These are phyloP conservation scores for Colletotrichum sp. DNA, from an alignment of 2,329 filamentous ascomycete genomes.

Conservation along the genomic window DNA sequence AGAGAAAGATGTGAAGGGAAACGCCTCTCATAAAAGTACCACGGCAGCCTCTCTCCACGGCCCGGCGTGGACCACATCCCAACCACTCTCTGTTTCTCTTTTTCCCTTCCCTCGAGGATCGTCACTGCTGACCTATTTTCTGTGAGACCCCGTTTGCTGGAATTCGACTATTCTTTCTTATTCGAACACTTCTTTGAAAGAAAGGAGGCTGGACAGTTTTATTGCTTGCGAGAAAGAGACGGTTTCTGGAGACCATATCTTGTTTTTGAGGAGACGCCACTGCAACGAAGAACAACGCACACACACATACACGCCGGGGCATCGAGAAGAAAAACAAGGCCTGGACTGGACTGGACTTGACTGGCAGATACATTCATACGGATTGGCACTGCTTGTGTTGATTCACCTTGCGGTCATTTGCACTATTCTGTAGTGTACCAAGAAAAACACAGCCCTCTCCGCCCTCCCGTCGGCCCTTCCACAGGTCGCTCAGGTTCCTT, in stretches of 20 bases:
- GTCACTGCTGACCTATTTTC: constrained; percentile 7
- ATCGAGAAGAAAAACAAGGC: background rate
- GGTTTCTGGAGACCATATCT: background rate
- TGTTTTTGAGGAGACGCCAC: background rate
- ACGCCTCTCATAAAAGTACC: constrained; percentile 9
- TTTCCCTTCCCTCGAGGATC: background rate
- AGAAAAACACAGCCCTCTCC: background rate
- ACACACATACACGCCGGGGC: background rate
- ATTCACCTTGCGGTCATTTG: background rate
- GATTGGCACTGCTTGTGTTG: background rate
- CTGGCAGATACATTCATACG: background rate
- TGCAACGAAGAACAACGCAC: background rate
- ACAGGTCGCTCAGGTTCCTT: background rate
- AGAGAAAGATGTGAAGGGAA: background rate
- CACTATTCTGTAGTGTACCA: background rate
- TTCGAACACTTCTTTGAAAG: background rate
- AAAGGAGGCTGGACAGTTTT: constrained; percentile 3
- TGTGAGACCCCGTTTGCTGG: constrained; percentile 4
- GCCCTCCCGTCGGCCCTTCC: background rate
- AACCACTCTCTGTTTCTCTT: constrained; percentile 11
- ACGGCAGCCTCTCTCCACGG: background rate
- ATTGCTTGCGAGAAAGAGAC: background rate
- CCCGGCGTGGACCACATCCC: background rate
- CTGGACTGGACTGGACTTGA: background rate
- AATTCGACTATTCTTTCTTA: background rate